A percentile compares a stretch with the other conserved stretches of the same genome.
Evolutionary conservation across 1,284 basidiomycete genomes (phyloP).

Genomic region (Sanghuangporus baumii): DNA sequence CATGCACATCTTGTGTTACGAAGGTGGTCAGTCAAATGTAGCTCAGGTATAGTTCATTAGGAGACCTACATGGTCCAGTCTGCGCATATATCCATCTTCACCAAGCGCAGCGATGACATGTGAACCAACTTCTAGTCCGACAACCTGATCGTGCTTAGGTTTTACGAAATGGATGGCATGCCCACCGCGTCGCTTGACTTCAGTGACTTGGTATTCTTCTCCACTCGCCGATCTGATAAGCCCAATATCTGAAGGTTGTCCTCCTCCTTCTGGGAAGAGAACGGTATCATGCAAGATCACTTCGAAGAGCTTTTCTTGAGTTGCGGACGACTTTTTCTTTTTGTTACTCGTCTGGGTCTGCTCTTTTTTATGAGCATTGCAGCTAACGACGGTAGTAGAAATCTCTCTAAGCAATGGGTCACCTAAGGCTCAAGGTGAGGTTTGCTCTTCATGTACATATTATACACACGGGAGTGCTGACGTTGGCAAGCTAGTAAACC

Average conservation of each 20-base stretch:
- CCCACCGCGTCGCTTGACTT: constrained; percentile 66
- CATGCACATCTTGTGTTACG: constrained; percentile 61
- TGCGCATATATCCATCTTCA: constrained; percentile 59
- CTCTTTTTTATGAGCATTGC: constrained; percentile 35
- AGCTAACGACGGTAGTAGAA: constrained; percentile 48
- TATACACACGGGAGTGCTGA: constrained; percentile 28
- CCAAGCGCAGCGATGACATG: constrained; percentile 53
- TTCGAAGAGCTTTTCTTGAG: constrained; percentile 47
- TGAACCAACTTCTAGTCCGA: constrained; percentile 43
- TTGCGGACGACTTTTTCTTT: constrained; percentile 40
- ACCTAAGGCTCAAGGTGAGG: constrained; percentile 34
- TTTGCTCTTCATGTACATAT: constrained; percentile 14
- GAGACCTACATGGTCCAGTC: constrained; percentile 71
- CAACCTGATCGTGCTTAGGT: constrained; percentile 36
- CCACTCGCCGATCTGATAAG: constrained; percentile 42
- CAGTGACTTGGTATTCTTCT: constrained; percentile 55
- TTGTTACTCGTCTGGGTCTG: constrained; percentile 40
- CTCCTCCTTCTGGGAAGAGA: constrained; percentile 89
- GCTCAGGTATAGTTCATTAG: background rate
- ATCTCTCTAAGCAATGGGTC: constrained; percentile 59
- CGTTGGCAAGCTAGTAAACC: constrained; percentile 71
- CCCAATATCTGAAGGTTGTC: constrained; percentile 80
- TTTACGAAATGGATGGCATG: constrained; percentile 76
- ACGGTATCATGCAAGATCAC: constrained; percentile 77
- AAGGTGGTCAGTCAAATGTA: background rate